Evolutionary conservation across 2,329 filamentous ascomycete species (phyloP), one percentile per base, ranked within the genome.

Genomic region (Podosphaera leucotricha): DNA sequence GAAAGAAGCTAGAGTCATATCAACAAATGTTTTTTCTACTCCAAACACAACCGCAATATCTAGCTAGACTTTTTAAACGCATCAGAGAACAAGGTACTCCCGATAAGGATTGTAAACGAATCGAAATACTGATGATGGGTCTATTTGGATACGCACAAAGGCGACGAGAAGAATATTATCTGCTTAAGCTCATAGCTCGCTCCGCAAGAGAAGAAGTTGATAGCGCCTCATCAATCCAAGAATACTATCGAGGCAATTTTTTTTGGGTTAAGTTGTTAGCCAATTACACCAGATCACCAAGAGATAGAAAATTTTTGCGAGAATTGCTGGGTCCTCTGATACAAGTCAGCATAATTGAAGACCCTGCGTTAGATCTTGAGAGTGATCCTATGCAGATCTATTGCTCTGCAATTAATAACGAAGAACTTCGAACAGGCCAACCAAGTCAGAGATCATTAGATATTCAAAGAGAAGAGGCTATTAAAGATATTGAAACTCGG

Each of bases 381-480:
- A 94, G 87, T 58, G 90, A 98, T 56, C 90, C 90, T 0, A 79
- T 95, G 66, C 87, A 95, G 54, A 98, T 98, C 46, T 95, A 98
- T 62, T 75, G 82, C 37, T 90, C 85, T 4, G 78, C 84, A 13
- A 92, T 98, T 63, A 95, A 92, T 64, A 93, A 98, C 54, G 87
- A 95, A 60, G 90, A 98, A 62, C 73, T 98, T 20, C 77, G 84
- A 16, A 98, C 90, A 0, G 90, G 90, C 3, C 75, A 76, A 50
- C 75, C 83, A 18, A 93, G 86, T 58, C 72, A 72, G 42, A 72
- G 90, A 49, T 80, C 77, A 28, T 74, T 83, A 13, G 85, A 94
- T 52, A 78, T 98, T 28, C 80, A 84, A 0, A 75, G 86, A 49
- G 90, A 98, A 58, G 70, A 92, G 52, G 90, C 90, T n/a, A 94